A percentile compares a stretch with the other conserved stretches of the same genome.
Evolutionary conservation across 2,329 filamentous ascomycete genomes (phyloP).

Genomic region (Cladosporium sp.): DNA sequence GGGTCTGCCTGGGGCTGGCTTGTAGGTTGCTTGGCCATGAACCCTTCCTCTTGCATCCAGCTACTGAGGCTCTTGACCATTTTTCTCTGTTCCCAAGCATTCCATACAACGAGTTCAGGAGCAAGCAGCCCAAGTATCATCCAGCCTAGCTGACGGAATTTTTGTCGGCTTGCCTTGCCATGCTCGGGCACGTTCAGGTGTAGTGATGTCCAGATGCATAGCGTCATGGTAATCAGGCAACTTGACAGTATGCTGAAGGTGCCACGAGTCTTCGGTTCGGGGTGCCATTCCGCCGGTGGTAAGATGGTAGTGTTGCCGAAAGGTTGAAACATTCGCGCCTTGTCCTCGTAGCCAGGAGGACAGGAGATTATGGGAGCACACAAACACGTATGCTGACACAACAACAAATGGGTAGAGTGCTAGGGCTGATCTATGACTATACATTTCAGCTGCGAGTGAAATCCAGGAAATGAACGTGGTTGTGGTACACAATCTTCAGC

Average conservation of each 20-base stretch:
- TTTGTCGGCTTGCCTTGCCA: slow-evolving; percentile 4
- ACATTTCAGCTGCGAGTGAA: neutral
- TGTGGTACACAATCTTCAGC: neutral
- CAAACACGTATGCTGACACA: too few species aligned
- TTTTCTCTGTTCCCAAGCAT: slow-evolving; percentile 2
- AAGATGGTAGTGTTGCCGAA: neutral
- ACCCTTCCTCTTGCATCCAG: neutral
- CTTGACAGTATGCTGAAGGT: slow-evolving; percentile 14
- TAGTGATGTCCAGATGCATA: slow-evolving; percentile 19
- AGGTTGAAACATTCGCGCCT: neutral
- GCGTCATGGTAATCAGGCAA: slow-evolving; percentile 13
- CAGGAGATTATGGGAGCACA: neutral
- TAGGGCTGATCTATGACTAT: too few species aligned
- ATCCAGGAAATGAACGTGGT: neutral
- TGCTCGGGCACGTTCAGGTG: slow-evolving; percentile 18
- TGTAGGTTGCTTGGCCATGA: neutral
- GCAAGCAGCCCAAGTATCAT: slow-evolving; percentile 15
- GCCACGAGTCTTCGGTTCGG: slow-evolving; percentile 15
- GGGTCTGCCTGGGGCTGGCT: neutral
- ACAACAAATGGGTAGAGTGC: too few species aligned
- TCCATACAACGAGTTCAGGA: slow-evolving; percentile 12
- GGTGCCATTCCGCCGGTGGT: slow-evolving; percentile 11
- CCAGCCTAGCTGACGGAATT: slow-evolving; percentile 12
- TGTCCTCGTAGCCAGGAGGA: neutral
- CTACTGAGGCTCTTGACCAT: neutral